These are phyloP conservation scores for carrot (Daucus carota) DNA, from an alignment of 129 eudicot genomes.

Conservation along the genomic window DH1_v3.0 NC_030382.2:30139501-30140000, in stretches of 20 bases:
- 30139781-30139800: neutral
- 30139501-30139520: no score
- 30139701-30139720: neutral
- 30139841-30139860: neutral
- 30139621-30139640: neutral
- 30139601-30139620: no score
- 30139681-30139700: neutral
- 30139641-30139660: neutral
- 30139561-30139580: no score
- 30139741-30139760: neutral
- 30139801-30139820: neutral
- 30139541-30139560: no score
- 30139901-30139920: no score
- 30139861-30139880: neutral
- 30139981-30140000: no score
- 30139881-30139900: neutral
- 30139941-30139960: no score
- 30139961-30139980: no score
- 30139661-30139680: neutral
- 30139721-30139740: neutral
- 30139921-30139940: no score
- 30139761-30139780: neutral
- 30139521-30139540: no score
- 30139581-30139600: no score
- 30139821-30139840: neutral